phyloP scores from a whole-genome alignment of 169 alveolate species.

The Plasmodium gaboni region DNA sequence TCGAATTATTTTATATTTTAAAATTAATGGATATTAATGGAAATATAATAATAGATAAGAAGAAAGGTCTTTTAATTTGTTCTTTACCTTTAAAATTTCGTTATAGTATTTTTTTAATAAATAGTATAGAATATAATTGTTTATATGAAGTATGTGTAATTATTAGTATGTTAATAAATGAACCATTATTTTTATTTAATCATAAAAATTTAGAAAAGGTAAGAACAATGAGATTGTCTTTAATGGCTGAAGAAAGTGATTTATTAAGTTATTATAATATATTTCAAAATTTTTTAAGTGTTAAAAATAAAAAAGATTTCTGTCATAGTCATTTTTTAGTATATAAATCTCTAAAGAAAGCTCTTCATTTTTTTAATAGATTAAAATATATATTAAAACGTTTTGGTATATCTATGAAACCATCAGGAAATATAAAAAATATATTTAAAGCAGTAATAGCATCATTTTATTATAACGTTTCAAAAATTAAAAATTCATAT shows the following conservation, averaged over 20 bases:
- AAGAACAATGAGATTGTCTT: conserved; percentile 45
- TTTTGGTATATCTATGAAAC: conserved; percentile 61
- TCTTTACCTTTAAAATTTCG: conserved; percentile 71
- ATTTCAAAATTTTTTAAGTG: conserved; percentile 56
- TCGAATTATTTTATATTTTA: conserved; percentile 63
- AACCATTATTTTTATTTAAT: conserved; percentile 48
- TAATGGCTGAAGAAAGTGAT: conserved; percentile 76
- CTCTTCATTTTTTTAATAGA: conserved; percentile 34
- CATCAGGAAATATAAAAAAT: conserved; percentile 40
- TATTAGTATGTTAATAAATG: conserved; percentile 68
- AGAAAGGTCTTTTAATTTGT: conserved; percentile 66
- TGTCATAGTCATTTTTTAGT: conserved; percentile 63
- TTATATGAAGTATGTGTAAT: conserved; percentile 56
- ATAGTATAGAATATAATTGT: conserved; percentile 71
- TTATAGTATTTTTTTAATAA: conserved; percentile 59
- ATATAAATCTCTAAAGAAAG: conserved; percentile 59
- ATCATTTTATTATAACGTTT: conserved; percentile 64
- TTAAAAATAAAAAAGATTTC: conserved; percentile 57
- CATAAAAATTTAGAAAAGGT: conserved; percentile 16
- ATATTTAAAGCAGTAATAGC: conserved; percentile 57
- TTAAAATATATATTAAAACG: conserved; percentile 32
- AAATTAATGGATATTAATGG: conserved; percentile 74
- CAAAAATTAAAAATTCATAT: conserved; percentile 48
- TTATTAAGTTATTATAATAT: conserved; percentile 69
- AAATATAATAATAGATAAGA: conserved; percentile 61